Percentiles rank a stretch among this genome's conserved stretches.
Conservation (phyloP, 2,329 filamentous ascomycete species). For the Allantophomopsis lycopodina region DNA sequence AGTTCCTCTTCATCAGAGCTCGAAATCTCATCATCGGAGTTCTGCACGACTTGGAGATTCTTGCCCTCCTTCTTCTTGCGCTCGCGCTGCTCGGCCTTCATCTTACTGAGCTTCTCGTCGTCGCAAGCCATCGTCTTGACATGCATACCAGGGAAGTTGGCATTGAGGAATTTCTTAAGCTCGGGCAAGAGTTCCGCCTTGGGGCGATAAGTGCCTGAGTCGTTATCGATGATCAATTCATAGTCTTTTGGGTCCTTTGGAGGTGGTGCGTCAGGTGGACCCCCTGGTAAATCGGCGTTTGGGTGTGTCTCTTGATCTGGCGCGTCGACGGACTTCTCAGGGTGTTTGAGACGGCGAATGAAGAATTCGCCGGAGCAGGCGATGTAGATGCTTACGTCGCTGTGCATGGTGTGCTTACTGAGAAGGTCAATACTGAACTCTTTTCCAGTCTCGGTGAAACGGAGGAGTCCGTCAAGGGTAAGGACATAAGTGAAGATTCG, state of each 20-base stretch:
- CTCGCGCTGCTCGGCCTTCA: slow-evolving; percentile 66
- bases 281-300: slow-evolving; percentile 29
- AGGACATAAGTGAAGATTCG: slow-evolving; percentile 87
- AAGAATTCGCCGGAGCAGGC: slow-evolving; percentile 93
- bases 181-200: slow-evolving; percentile 63
- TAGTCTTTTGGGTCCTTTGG: slow-evolving; percentile 45
- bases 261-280: slow-evolving; percentile 27
- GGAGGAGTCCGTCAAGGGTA: slow-evolving; percentile 72
- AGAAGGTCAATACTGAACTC: slow-evolving; percentile 90
- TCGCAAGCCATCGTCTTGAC: slow-evolving; percentile 68
- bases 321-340: slow-evolving; percentile 26
- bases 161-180: slow-evolving; percentile 55
- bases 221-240: slow-evolving; percentile 88
- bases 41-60: slow-evolving; percentile 39
- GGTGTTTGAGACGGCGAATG: slow-evolving; percentile 53
- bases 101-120: slow-evolving; percentile 53
- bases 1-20: slow-evolving; percentile 21
- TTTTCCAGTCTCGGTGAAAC: slow-evolving; percentile 91
- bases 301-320: slow-evolving; percentile 38
- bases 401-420: slow-evolving; percentile 95
- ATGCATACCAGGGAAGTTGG: slow-evolving; percentile 65
- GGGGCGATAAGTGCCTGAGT: slow-evolving; percentile 84
- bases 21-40: slow-evolving; percentile 24
- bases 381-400: slow-evolving; percentile 80
- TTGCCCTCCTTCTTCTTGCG: slow-evolving; percentile 53